Percentiles rank a stretch among this genome's conserved stretches.
phyloP scores from a whole-genome alignment of 2,329 filamentous ascomycete genomes.

The Aciculosporium take region DNA sequence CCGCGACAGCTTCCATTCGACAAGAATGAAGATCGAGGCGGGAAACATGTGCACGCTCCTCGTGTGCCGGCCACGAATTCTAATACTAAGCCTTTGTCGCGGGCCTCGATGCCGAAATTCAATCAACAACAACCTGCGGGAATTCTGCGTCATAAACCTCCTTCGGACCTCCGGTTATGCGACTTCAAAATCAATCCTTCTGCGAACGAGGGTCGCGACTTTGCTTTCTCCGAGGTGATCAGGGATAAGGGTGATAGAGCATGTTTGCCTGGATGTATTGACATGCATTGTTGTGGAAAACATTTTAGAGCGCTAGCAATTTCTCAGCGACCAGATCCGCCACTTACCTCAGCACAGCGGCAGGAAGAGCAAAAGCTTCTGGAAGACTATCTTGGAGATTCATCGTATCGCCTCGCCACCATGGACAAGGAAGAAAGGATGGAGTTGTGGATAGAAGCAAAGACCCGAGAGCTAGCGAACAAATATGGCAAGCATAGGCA shows the following conservation, averaged over 20 bases:
- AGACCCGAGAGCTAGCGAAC: constrained; percentile 58
- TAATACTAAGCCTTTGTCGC: background rate
- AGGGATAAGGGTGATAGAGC: constrained; percentile 55
- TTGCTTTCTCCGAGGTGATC: constrained; percentile 62
- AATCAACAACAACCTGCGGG: background rate
- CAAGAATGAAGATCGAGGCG: constrained; percentile 10
- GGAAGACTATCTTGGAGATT: constrained; percentile 42
- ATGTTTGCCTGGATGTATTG: constrained; percentile 59
- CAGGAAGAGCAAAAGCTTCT: constrained; percentile 35
- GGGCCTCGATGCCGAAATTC: background rate
- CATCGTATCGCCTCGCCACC: constrained; percentile 40
- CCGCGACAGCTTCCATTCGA: constrained; percentile 30
- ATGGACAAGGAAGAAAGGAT: constrained; percentile 49
- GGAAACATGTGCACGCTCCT: constrained; percentile 2
- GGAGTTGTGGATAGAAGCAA: constrained; percentile 60
- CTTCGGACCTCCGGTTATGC: constrained; percentile 43
- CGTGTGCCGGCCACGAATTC: background rate
- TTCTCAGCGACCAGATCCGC: constrained; percentile 28
- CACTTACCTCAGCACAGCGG: constrained; percentile 20
- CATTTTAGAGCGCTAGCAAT: constrained; percentile 53
- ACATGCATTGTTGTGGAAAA: constrained; percentile 62
- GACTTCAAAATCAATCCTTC: constrained; percentile 75
- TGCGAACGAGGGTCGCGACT: constrained; percentile 55
- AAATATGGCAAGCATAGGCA: constrained; percentile 65
- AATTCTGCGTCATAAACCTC: constrained; percentile 42